A percentile compares a stretch with the other conserved stretches of the same genome.
Evolutionary conservation across 805 yeast genomes (phyloP).

Genomic region (Lipomyces sp.): DNA sequence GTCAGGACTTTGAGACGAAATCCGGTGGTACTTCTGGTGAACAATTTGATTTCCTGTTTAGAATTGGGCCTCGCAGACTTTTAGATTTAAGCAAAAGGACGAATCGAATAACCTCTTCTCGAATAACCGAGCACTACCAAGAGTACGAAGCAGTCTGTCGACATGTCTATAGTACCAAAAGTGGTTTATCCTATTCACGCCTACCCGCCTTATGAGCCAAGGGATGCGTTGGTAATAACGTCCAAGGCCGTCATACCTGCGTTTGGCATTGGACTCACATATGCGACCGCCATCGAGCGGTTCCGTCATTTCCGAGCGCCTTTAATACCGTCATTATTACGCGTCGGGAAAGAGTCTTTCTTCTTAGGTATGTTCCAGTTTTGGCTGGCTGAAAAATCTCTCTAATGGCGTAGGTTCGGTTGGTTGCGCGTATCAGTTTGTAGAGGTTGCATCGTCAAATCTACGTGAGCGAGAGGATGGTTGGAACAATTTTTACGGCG

Average conservation of each 20-base stretch:
- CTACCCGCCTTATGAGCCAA: slow-evolving; percentile 57
- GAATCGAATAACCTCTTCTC: background rate
- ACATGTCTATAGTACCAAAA: slow-evolving; percentile 34
- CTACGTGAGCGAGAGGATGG: slow-evolving; percentile 67
- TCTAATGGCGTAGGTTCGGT: slow-evolving; percentile 52
- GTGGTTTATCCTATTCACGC: slow-evolving; percentile 41
- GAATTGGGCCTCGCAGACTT: too few species aligned
- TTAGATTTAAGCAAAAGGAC: too few species aligned
- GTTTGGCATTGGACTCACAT: slow-evolving; percentile 13
- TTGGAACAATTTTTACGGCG: slow-evolving; percentile 49
- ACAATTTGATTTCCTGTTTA: too few species aligned
- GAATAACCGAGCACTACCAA: background rate
- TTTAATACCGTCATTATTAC: slow-evolving; percentile 9
- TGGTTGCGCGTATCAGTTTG: slow-evolving; percentile 55
- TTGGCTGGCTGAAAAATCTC: background rate
- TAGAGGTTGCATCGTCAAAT: slow-evolving; percentile 57
- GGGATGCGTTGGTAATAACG: slow-evolving; percentile 60
- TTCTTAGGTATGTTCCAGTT: slow-evolving; percentile 13
- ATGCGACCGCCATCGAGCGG: slow-evolving; percentile 27
- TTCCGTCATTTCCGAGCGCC: slow-evolving; percentile 10
- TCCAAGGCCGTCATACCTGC: slow-evolving; percentile 43
- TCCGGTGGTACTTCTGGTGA: too few species aligned
- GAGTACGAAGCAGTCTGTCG: slow-evolving; percentile 8
- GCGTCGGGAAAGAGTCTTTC: slow-evolving; percentile 16
- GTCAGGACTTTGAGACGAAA: too few species aligned